Evolutionary conservation across 768 basidiomycete genomes (phyloP).

Genomic region (Nidula microcarpa): DNA sequence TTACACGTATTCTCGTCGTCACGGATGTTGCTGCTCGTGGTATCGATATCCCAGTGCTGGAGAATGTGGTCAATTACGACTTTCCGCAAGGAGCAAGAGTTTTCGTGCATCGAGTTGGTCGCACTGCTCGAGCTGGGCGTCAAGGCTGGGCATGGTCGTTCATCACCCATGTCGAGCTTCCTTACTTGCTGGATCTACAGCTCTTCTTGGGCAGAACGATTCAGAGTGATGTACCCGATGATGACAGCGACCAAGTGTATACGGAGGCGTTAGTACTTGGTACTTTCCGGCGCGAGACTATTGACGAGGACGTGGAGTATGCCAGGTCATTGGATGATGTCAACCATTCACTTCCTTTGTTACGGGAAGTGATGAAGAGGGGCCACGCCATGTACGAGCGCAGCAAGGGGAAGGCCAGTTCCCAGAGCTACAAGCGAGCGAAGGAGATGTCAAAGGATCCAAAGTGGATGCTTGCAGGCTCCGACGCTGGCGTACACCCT

Average conservation of each 20-base stretch:
- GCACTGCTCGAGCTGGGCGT: conserved; percentile 93
- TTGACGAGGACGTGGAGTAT: conserved; percentile 87
- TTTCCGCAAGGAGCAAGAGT: conserved; percentile 92
- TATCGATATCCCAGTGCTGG: conserved; percentile 94
- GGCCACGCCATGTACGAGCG: conserved; percentile 95
- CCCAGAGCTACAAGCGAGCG: conserved; percentile 81
- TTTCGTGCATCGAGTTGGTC: conserved; percentile 95
- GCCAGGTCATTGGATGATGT: conserved; percentile 60
- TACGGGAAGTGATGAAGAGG: conserved; percentile 81
- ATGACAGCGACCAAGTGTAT: conserved; percentile 61
- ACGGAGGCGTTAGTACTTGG: conserved; percentile 77
- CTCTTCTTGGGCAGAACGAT: conserved; percentile 86
- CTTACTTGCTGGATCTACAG: conserved; percentile 89
- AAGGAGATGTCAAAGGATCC: conserved; percentile 79
- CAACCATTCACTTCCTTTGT: conserved; percentile 58
- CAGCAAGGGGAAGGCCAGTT: conserved; percentile 86
- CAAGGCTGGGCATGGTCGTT: conserved; percentile 98
- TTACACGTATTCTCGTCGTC: conserved; percentile 84
- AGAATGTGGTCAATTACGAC: conserved; percentile 97
- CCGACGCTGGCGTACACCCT: conserved; percentile 70
- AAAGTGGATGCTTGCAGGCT: conserved; percentile 67
- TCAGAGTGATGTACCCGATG: conserved; percentile 41
- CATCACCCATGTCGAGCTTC: conserved; percentile 80
- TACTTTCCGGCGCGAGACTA: conserved; percentile 69
- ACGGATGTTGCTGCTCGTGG: conserved; percentile 98